Base-by-base conservation (phyloP, 140 eudicot genomes). In the Bidens hawaiensis region DNA sequence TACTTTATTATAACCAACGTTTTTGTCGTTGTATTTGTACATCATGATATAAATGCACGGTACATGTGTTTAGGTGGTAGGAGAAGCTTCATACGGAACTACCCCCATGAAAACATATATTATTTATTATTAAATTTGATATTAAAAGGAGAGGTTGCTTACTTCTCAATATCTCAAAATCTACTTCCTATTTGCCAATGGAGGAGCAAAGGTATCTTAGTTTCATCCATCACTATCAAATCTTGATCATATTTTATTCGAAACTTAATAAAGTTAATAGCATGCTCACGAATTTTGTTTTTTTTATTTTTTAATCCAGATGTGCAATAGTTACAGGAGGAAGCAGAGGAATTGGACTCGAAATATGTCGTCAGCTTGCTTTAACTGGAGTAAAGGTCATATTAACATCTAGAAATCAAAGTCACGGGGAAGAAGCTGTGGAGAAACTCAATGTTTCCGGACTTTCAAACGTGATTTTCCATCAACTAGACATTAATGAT, bases 351-450 rank as follows among this genome's bases (percentile, higher is more conserved):
- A 49, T 49, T 11, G 56, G 56, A 50, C n/a, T 50, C 11, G 56
- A 11, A 50, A 50, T 50, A 50, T 50, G 56, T 21, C 56, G 56
- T 22, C 56, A 50, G 11, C 56, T 50, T 50, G 56, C 56, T 22
- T 50, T 16, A 11, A 22, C 1, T 22, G 56, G 56, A 22, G 16
- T 50, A 10, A 2, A 7, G 9, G 56, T 50, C 8, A 10, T 50
- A 50, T 11, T 22, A 50, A 50, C 56, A 50, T 50, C 56, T 11
- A 50, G 56, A 50, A 22, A 50, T 50, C 56, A 50, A 50, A 50
- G 31, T 50, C 30, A 15, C 7, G 56, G 56, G 17, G 56, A 50
- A 50, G 56, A 50, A 50, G 56, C 56, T 3, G 16, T 50, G 2
- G 7, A 11, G 56, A 50, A 50, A 4, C 56, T 50, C n/a, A 50